phyloP scores from a whole-genome alignment of 192 early-diverging fungal species.

The Fimicolochytrium jonesii region DNA sequence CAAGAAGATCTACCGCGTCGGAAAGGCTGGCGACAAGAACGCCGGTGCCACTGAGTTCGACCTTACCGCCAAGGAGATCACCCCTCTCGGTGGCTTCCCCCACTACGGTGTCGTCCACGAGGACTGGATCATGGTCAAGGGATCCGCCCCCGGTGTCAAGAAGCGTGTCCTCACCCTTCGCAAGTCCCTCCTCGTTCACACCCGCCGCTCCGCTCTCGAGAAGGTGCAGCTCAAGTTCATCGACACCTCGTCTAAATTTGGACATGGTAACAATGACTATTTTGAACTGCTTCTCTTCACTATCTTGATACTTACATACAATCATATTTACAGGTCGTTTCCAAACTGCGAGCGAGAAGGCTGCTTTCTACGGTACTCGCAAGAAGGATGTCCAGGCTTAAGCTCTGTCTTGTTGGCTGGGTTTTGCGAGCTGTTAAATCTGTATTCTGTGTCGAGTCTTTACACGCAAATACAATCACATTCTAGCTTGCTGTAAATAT shows the following conservation, averaged over 20 bases:
- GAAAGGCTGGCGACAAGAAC: conserved; percentile 74
- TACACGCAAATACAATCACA: too few species aligned
- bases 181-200: conserved; percentile 96
- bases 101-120: conserved; percentile 98
- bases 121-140: conserved; percentile 99
- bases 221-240: conserved; percentile 98
- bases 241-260: conserved; percentile 98
- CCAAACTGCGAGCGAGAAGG: conserved; percentile 96
- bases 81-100: conserved; percentile 98
- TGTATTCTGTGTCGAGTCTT: too few species aligned
- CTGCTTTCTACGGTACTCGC: conserved; percentile 35
- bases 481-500: too few species aligned
- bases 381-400: conserved; percentile 36
- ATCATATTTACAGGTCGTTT: conserved; percentile 99
- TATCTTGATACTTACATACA: not conserved
- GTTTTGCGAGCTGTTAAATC: too few species aligned
- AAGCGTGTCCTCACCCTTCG: conserved; percentile 97
- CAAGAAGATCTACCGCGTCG: conserved; percentile 99
- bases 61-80: conserved; percentile 92
- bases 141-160: conserved; percentile 91
- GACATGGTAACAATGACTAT: conserved; percentile 47
- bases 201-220: conserved; percentile 94
- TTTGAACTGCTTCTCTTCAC: not conserved
- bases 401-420: too few species aligned
- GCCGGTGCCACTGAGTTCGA: conserved; percentile 93